phyloP scores from a whole-genome alignment of 139 green algal genomes.

The Bryopsis sp. region DNA sequence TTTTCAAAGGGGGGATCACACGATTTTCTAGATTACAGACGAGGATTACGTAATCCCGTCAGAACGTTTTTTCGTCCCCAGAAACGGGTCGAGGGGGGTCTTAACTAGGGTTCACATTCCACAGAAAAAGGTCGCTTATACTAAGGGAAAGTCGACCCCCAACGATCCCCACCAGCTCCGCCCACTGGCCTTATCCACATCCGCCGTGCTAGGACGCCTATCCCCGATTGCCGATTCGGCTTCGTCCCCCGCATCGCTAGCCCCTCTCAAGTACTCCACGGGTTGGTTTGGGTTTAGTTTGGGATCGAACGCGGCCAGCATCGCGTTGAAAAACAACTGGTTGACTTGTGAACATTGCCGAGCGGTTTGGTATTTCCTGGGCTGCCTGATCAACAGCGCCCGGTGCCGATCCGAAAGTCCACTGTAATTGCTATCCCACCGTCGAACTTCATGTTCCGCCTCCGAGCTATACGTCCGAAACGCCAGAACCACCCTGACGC shows the following conservation, averaged over 20 bases:
- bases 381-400: conserved; percentile 24
- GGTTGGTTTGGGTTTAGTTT: neutral
- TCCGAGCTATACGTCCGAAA: conserved; percentile 49
- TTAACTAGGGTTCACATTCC: too few relatives aligned
- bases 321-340: conserved; percentile 47
- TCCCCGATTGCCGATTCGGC: too few relatives aligned
- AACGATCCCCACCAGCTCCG: too few relatives aligned
- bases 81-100: too few relatives aligned
- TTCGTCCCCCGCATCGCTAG: too few relatives aligned
- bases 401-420: conserved; percentile 39
- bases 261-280: neutral
- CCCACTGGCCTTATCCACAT: conserved; percentile 9
- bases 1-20: too few relatives aligned
- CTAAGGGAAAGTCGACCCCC: too few relatives aligned
- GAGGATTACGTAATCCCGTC: too few relatives aligned
- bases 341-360: conserved; percentile 44
- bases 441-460: conserved; percentile 46
- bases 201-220: neutral
- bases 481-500: conserved; percentile 55
- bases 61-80: too few relatives aligned
- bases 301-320: conserved; percentile 32
- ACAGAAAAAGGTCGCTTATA: too few relatives aligned
- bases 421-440: conserved; percentile 64
- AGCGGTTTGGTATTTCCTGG: conserved; percentile 36
- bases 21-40: too few relatives aligned